These are phyloP conservation scores for Athelia sp. DNA, from an alignment of 1,284 basidiomycete genomes.

Conservation along the genomic window DNA sequence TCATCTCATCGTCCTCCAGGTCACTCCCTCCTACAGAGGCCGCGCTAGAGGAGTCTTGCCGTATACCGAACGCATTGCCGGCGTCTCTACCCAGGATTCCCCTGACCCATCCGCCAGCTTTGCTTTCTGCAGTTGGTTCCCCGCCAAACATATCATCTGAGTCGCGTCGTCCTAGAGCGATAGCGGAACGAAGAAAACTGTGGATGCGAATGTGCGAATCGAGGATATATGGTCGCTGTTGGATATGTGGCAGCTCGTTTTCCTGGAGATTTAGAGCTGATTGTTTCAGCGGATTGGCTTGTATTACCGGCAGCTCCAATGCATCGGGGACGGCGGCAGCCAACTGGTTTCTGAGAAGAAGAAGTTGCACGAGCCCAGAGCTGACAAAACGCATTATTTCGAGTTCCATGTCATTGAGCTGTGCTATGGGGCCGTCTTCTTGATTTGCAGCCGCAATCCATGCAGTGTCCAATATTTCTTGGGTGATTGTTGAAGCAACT, in stretches of 20 bases:
- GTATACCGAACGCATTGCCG: constrained; percentile 65
- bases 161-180: constrained; percentile 25
- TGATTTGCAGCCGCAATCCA: constrained; percentile 25
- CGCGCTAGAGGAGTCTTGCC: constrained; percentile 37
- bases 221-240: constrained; percentile 36
- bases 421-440: constrained; percentile 9
- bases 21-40: constrained; percentile 9
- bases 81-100: constrained; percentile 52
- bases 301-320: neutral
- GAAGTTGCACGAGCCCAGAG: constrained; percentile 39
- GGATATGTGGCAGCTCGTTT: constrained; percentile 40
- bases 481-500: constrained; percentile 13
- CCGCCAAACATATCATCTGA: constrained; percentile 33
- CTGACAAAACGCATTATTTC: constrained; percentile 47
- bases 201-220: constrained; percentile 41
- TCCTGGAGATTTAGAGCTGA: constrained; percentile 44
- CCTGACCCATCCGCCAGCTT: constrained; percentile 27
- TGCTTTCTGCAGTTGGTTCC: neutral
- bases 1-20: constrained; percentile 48
- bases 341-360: constrained; percentile 8
- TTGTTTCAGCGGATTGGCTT: constrained; percentile 17
- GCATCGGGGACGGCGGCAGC: constrained; percentile 8
- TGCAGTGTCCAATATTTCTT: constrained; percentile 25
- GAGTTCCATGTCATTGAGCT: constrained; percentile 44
- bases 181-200: constrained; percentile 36